phyloP scores from a whole-genome alignment of 805 yeast species.

The Groenewaldozyma salmanticensis region DNA sequence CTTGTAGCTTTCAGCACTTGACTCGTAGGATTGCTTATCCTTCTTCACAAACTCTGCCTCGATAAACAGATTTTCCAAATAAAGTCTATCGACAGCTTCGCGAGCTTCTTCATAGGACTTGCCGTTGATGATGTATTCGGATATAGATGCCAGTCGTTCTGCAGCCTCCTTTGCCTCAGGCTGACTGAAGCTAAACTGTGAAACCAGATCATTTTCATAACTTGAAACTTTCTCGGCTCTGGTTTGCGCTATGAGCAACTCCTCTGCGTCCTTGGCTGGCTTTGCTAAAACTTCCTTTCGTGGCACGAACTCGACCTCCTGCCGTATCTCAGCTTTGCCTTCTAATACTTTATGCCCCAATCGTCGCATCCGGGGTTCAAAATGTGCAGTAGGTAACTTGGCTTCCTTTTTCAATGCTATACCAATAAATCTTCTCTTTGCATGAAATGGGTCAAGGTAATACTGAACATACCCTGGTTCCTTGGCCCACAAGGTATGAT shows the following conservation, averaged over 20 bases:
- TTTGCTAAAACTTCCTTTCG: slow-evolving; percentile 57
- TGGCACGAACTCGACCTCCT: slow-evolving; percentile 52
- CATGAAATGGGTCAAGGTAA: slow-evolving; percentile 94
- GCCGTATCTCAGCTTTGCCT: slow-evolving; percentile 40
- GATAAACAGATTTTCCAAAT: slow-evolving; percentile 29
- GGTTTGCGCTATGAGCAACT: slow-evolving; percentile 33
- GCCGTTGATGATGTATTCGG: slow-evolving; percentile 52
- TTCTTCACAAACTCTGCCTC: slow-evolving; percentile 23
- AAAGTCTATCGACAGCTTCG: slow-evolving; percentile 45
- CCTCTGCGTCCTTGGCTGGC: slow-evolving; percentile 38
- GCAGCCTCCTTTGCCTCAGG: slow-evolving; percentile 29
- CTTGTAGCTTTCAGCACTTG: slow-evolving; percentile 26
- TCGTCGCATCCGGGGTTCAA: slow-evolving; percentile 78
- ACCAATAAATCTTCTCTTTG: slow-evolving; percentile 83
- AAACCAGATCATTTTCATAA: slow-evolving; percentile 27
- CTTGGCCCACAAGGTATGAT: slow-evolving; percentile 81
- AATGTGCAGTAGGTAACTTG: slow-evolving; percentile 78
- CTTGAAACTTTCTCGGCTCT: slow-evolving; percentile 27
- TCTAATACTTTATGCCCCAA: slow-evolving; percentile 57
- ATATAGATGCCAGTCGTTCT: slow-evolving; percentile 44
- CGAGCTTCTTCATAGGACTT: slow-evolving; percentile 45
- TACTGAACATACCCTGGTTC: slow-evolving; percentile 93
- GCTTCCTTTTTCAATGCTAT: slow-evolving; percentile 60
- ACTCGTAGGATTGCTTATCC: slow-evolving; percentile 25
- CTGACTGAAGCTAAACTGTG: slow-evolving; percentile 25